Conservation (phyloP, 1,284 basidiomycete genomes). For the Marasmius oreades region DNA sequence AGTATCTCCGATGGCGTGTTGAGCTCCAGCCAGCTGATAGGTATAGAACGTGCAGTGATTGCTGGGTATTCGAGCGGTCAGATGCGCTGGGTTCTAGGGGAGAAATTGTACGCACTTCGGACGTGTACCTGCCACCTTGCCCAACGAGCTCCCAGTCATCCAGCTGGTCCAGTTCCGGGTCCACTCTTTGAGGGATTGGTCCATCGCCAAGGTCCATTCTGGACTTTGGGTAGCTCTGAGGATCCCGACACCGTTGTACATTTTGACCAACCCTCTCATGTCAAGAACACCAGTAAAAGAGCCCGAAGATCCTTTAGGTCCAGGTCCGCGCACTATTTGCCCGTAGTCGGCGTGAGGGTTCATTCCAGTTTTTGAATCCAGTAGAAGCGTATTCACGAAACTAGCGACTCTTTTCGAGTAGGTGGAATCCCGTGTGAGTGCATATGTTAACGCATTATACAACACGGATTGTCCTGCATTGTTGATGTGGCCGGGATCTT, state of each 20-base stretch:
- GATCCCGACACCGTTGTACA: conserved; percentile 46
- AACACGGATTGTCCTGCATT: conserved; percentile 45
- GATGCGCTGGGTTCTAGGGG: background rate
- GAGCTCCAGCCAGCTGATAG: conserved; percentile 35
- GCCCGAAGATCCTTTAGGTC: conserved; percentile 36
- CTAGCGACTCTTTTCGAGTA: conserved; percentile 36
- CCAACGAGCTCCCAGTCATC: conserved; percentile 44
- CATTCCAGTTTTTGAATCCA: conserved; percentile 49
- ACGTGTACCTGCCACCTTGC: conserved; percentile 17
- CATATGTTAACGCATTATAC: conserved; percentile 50
- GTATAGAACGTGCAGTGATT: conserved; percentile 51
- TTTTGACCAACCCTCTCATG: conserved; percentile 50
- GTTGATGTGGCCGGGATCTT: conserved; percentile 43
- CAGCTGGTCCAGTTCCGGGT: conserved; percentile 43
- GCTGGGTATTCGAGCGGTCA: conserved; percentile 26
- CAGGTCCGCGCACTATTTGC: conserved; percentile 58
- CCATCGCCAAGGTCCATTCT: conserved; percentile 42
- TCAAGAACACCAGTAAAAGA: conserved; percentile 59
- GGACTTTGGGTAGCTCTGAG: conserved; percentile 35
- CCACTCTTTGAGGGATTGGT: conserved; percentile 44
- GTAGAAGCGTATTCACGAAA: conserved; percentile 50
- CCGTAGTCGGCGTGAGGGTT: conserved; percentile 61
- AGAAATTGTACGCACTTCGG: conserved; percentile 12
- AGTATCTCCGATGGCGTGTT: conserved; percentile 34
- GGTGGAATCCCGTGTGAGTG: conserved; percentile 32